These are phyloP conservation scores for Nitzschia inconspicua DNA, from an alignment of 108 stramenopile species.

Conservation along the genomic window DNA sequence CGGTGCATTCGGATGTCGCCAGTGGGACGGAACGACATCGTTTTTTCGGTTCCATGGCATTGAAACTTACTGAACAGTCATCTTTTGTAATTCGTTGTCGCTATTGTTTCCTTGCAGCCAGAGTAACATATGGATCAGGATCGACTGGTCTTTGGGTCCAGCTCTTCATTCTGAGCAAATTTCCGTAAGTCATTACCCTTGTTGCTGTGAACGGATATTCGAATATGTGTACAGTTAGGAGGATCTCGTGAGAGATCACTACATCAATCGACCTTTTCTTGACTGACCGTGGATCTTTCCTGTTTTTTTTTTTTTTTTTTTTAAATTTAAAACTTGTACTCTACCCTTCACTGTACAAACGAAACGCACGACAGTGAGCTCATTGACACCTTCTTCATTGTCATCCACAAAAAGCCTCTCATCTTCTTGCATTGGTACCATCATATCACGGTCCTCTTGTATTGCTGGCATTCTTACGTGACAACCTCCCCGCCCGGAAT, in stretches of 20 bases:
- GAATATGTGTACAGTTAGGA: neutral
- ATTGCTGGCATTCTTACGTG: conserved; percentile 96
- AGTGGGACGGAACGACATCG: too few species aligned
- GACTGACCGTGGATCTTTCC: neutral
- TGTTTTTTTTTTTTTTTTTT: neutral
- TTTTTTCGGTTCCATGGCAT: too few species aligned
- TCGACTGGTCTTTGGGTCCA: conserved; percentile 90
- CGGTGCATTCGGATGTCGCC: too few species aligned
- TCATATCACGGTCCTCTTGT: conserved; percentile 95
- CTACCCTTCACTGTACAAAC: neutral
- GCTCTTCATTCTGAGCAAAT: conserved; percentile 91
- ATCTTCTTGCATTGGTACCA: conserved; percentile 99
- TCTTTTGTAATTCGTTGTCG: too few species aligned
- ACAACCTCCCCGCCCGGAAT: conserved; percentile 85
- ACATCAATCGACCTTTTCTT: too few species aligned
- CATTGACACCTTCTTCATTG: conserved; percentile 96
- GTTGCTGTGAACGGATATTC: neutral
- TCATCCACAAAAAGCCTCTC: conserved; percentile 92
- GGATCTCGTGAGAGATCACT: too few species aligned
- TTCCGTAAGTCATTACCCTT: conserved; percentile 68
- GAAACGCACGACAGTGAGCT: conserved; percentile 64
- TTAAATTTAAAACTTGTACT: neutral
- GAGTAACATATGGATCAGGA: conserved; percentile 56
- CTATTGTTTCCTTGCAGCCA: neutral
- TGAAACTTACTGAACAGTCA: too few species aligned